Base-by-base conservation (phyloP, 2,329 filamentous ascomycete genomes). In the Penicillium capsulatum region DNA sequence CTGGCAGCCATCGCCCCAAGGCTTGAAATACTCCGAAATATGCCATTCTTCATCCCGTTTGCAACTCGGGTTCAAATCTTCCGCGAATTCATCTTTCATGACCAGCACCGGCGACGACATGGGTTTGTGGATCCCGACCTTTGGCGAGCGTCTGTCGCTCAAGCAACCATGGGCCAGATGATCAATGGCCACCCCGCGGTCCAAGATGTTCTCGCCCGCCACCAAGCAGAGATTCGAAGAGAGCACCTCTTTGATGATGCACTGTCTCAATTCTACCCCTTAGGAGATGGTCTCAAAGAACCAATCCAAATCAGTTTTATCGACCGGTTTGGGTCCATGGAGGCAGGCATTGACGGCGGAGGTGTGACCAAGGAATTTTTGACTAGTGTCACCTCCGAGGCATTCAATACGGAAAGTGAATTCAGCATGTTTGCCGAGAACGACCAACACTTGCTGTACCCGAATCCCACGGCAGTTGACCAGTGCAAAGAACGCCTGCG, bases 291-390 rank as follows among this genome's bases (percentile, higher is more conserved):
- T 1, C 68, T 98, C 40, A 97, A 97, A 60, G 91, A 97, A 58
- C 88, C 89, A 0, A 95, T 98, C 24, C 88, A 94, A 58, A 97
- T 98, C 56, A 92, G 87, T 0, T 98, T 98, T 61, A 82, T 96
- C 30, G 92, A 98, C 60, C 79, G 89, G 44, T 98, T 94, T 52
- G 86, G 85, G 45, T 79, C 83, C 1, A 75, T 80, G 6, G 92
- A 98, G 66, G 91, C 91, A 9, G 92, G 92, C 7, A 97, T 98
- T 39, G 92, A 98, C 59, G 92, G 92, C 0, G 92, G 92, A 7
- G 92, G 92, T 47, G 92, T 98, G 7, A 96, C 91, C 2, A 98
- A 98, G 55, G 92, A 98, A 57, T 98, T 98, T 47, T 73, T 98
- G 9, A 95, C 83, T 1, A 92, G 86, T 46, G 80, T 95, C 34